phyloP scores from a whole-genome alignment of 805 yeast species.

The Cyberlindnera americana region DNA sequence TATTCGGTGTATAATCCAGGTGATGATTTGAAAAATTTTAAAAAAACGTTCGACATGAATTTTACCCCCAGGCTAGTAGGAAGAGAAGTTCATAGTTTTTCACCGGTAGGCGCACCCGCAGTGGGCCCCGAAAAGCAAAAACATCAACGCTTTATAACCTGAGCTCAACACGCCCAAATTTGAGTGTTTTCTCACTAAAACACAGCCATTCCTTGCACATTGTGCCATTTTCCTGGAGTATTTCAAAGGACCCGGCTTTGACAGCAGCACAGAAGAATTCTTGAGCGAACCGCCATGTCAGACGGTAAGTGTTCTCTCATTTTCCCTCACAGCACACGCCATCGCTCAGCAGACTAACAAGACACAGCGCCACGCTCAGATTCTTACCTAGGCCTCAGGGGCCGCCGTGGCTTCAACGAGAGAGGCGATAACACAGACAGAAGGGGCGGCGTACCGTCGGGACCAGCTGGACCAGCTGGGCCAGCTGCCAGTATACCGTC shows the following conservation, averaged over 20 bases:
- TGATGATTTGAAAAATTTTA: constrained; percentile 1
- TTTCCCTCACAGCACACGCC: not conserved
- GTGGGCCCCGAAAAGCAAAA: not conserved
- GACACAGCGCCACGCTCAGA: constrained; percentile 4
- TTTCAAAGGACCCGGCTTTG: too few species aligned
- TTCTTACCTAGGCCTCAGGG: constrained; percentile 1
- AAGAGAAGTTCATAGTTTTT: not conserved
- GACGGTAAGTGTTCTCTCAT: constrained; percentile 3
- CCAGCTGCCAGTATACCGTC: not conserved
- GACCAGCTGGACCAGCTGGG: too few species aligned
- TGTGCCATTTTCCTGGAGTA: too few species aligned
- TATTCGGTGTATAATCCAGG: constrained; percentile 1
- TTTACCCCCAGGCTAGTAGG: too few species aligned
- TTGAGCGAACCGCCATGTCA: constrained; percentile 3
- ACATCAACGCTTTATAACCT: not conserved
- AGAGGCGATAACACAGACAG: not conserved
- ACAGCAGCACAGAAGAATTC: not conserved
- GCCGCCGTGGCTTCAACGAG: constrained; percentile 1
- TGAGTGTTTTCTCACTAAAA: not conserved
- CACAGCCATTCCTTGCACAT: too few species aligned
- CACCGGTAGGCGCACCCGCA: not conserved
- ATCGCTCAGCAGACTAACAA: not conserved
- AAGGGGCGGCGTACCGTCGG: too few species aligned
- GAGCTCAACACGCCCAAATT: not conserved
- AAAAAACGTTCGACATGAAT: constrained; percentile 1